phyloP scores from a whole-genome alignment of 1,139 yeast species.

The Yamadazyma atlantica region DNA sequence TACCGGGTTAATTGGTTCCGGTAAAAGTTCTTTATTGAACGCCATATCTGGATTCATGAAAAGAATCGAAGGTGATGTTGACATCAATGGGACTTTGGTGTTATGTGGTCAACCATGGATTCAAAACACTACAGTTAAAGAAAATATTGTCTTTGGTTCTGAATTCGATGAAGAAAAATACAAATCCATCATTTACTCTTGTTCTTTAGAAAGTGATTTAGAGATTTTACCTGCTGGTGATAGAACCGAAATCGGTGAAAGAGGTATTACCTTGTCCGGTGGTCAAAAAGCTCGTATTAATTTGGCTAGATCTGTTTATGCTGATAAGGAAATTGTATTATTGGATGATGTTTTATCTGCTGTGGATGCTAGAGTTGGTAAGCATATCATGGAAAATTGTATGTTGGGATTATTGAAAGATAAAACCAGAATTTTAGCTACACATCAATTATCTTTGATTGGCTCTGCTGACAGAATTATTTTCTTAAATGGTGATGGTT shows the following conservation, averaged over 20 bases:
- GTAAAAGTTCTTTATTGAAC: slow-evolving; percentile 57
- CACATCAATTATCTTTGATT: slow-evolving; percentile 47
- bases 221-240: slow-evolving; percentile 45
- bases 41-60: slow-evolving; percentile 64
- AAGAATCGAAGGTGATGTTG: slow-evolving; percentile 37
- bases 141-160: slow-evolving; percentile 37
- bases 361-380: slow-evolving; percentile 51
- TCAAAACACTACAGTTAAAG: slow-evolving; percentile 42
- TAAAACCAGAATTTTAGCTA: slow-evolving; percentile 45
- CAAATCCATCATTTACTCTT: slow-evolving; percentile 30
- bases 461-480: slow-evolving; percentile 41
- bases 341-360: slow-evolving; percentile 51
- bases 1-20: slow-evolving; percentile 73
- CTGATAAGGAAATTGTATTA: slow-evolving; percentile 37
- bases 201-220: slow-evolving; percentile 39
- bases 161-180: slow-evolving; percentile 28
- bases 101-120: slow-evolving; percentile 56
- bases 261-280: slow-evolving; percentile 50
- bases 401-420: slow-evolving; percentile 32
- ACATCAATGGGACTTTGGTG: slow-evolving; percentile 39
- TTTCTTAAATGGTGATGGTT: slow-evolving; percentile 42
- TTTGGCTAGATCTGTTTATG: slow-evolving; percentile 46
- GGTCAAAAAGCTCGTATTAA: slow-evolving; percentile 51
- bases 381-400: slow-evolving; percentile 43
- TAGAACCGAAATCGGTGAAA: slow-evolving; percentile 47